A percentile compares a stretch with the other conserved stretches of the same genome.
phyloP scores from a whole-genome alignment of 2,329 filamentous ascomycete species.

The Pseudogymnoascus sp. region DNA sequence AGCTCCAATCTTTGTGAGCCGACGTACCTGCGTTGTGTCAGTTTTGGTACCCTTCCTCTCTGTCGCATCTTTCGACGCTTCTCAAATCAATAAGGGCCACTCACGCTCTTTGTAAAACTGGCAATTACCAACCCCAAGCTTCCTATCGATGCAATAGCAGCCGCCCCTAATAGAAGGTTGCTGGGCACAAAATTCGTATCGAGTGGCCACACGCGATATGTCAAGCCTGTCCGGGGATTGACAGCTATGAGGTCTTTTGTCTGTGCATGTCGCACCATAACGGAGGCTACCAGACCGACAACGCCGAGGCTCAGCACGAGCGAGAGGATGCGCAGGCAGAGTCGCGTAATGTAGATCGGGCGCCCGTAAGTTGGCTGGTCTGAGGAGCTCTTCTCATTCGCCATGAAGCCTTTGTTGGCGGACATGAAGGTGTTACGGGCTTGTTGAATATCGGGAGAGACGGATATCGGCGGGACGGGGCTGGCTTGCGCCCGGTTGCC shows the following conservation, averaged over 20 bases:
- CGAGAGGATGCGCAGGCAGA: slow-evolving; percentile 1
- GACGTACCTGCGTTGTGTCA: neutral
- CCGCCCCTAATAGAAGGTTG: neutral
- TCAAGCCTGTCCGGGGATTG: neutral
- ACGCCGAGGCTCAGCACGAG: neutral
- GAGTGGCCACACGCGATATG: neutral
- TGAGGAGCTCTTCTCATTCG: neutral
- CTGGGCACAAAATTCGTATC: neutral
- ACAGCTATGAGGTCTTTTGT: neutral
- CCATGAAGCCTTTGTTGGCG: neutral
- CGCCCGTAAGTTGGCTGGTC: neutral
- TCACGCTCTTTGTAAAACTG: neutral
- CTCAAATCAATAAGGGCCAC: neutral
- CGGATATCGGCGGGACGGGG: neutral
- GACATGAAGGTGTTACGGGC: neutral
- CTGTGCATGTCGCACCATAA: neutral
- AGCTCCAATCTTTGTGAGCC: neutral
- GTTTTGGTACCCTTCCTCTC: neutral
- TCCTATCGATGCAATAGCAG: neutral
- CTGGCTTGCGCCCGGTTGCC: neutral
- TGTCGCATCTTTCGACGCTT: neutral
- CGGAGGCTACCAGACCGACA: neutral
- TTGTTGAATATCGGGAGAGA: neutral
- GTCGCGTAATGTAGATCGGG: neutral
- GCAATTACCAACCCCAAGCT: neutral